Conservation (phyloP, 2,329 filamentous ascomycete species). For the Colletotrichum simmondsii region DNA sequence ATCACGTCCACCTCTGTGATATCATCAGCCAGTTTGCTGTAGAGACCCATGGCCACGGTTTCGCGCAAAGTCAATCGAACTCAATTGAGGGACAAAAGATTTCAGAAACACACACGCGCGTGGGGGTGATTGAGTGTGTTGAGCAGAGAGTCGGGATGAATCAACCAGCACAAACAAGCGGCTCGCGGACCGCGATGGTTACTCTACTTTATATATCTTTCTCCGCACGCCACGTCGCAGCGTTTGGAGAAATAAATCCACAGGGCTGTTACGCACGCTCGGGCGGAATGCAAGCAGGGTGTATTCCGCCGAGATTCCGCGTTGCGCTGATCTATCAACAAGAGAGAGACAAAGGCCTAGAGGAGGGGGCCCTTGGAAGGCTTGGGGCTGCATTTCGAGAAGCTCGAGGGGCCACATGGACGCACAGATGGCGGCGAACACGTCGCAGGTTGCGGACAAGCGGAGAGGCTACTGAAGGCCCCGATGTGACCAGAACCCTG, state of each 20-base stretch:
- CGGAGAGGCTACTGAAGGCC: not conserved
- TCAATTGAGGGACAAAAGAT: too few species aligned
- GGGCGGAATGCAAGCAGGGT: not conserved
- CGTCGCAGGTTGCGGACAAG: not conserved
- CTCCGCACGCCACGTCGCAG: not conserved
- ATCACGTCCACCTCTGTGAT: conserved; percentile 61
- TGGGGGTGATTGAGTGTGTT: not conserved
- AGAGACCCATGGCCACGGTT: conserved; percentile 37
- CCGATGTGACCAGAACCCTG: not conserved
- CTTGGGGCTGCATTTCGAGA: not conserved
- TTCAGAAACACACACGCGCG: not conserved
- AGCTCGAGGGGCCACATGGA: not conserved
- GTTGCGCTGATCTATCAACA: not conserved
- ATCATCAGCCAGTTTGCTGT: conserved; percentile 41
- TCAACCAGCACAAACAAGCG: not conserved
- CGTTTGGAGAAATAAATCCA: not conserved
- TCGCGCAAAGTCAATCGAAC: not conserved
- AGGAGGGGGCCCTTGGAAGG: not conserved
- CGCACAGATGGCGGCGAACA: not conserved
- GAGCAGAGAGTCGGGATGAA: not conserved
- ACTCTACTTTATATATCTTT: conserved; percentile 1
- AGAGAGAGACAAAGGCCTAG: not conserved
- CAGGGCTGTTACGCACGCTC: not conserved
- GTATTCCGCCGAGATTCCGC: not conserved
- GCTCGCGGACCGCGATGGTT: not conserved